Percentiles rank a stretch among this genome's conserved stretches.
Conservation (phyloP, 2,329 filamentous ascomycete genomes). For the Clarireedia sp. region DNA sequence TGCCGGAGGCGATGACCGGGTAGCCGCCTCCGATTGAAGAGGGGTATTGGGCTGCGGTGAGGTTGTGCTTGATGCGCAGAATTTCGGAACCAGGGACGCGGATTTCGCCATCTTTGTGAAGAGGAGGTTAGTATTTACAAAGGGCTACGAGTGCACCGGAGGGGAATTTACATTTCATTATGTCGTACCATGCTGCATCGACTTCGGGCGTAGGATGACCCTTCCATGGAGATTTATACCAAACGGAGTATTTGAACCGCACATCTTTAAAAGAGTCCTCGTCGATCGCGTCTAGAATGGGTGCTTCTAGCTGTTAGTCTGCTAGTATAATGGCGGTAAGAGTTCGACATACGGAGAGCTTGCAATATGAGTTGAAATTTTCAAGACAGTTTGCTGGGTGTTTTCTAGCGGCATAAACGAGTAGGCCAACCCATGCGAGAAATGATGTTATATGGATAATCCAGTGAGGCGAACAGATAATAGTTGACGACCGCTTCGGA, state of each 20-base stretch:
- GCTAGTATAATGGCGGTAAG: no score
- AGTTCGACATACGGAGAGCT: no score
- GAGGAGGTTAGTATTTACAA: no score
- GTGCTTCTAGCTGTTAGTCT: no score
- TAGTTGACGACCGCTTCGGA: no score
- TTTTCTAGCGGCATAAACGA: no score
- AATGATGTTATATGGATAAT: no score
- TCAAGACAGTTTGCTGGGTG: no score
- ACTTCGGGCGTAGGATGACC: background rate
- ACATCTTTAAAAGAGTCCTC: background rate
- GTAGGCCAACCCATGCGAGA: no score
- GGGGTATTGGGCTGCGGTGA: background rate
- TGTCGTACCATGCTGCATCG: background rate
- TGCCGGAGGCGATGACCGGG: conserved; percentile 1
- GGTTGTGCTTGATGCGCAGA: background rate
- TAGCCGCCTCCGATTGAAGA: conserved; percentile 1
- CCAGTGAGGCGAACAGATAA: no score
- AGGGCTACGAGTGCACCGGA: no score
- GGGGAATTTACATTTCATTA: background rate
- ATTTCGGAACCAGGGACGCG: background rate
- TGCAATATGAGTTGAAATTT: no score
- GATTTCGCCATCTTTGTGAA: background rate
- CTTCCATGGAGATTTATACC: background rate
- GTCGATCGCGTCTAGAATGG: background rate
- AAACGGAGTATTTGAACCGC: background rate